Evolutionary conservation across 2,329 filamentous ascomycete species (phyloP).

Genomic region (Phyllosticta paracitricarpa): DNA sequence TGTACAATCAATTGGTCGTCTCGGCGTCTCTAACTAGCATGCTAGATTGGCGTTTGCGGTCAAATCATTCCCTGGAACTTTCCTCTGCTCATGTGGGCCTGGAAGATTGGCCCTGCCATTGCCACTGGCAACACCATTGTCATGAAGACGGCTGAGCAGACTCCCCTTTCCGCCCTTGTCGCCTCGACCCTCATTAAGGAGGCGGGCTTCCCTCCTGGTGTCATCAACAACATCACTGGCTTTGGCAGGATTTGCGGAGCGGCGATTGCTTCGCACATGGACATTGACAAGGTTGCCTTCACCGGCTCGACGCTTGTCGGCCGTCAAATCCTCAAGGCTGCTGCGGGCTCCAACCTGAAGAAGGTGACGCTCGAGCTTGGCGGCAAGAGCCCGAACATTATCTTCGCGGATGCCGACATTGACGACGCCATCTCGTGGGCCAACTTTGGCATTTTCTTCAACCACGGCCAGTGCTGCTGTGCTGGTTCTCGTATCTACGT

Average conservation of each 20-base stretch:
- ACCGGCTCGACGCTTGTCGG: constrained; percentile 68
- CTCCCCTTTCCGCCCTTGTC: constrained; percentile 58
- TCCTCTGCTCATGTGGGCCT: constrained; percentile 68
- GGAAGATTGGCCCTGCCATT: constrained; percentile 72
- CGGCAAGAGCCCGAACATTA: constrained; percentile 72
- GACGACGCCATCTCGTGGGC: constrained; percentile 70
- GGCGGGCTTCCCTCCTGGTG: constrained; percentile 69
- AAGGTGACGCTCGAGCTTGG: constrained; percentile 74
- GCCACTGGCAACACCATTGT: constrained; percentile 63
- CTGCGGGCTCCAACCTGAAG: constrained; percentile 67
- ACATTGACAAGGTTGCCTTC: constrained; percentile 75
- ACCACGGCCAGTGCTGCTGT: constrained; percentile 56
- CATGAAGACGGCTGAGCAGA: constrained; percentile 69
- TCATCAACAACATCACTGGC: constrained; percentile 68
- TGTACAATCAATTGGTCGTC: neutral
- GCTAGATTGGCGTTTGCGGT: constrained; percentile 62
- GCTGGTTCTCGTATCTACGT: constrained; percentile 78
- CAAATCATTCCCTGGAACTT: constrained; percentile 91
- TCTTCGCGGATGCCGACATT: constrained; percentile 69
- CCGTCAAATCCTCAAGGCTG: constrained; percentile 70
- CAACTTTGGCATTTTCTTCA: constrained; percentile 53
- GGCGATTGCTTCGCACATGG: constrained; percentile 66
- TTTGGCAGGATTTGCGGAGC: constrained; percentile 71
- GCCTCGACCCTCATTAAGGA: constrained; percentile 59
- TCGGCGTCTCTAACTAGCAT: constrained; percentile 14